Percentiles rank a stretch among this genome's conserved stretches.
Evolutionary conservation across 352 stramenopile species (phyloP).

Genomic region (Phytophthora sp.): DNA sequence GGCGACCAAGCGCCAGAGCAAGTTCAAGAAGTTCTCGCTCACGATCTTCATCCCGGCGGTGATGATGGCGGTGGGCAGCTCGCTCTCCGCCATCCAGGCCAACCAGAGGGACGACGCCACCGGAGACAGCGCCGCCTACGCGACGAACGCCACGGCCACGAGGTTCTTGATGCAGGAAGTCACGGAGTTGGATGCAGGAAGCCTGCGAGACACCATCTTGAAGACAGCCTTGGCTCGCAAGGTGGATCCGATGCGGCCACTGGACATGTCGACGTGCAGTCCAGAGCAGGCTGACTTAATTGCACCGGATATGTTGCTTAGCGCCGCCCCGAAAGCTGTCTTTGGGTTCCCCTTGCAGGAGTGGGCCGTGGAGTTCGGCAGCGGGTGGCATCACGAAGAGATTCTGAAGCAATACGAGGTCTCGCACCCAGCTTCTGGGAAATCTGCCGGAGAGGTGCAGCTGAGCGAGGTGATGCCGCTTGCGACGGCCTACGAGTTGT

Average conservation of each 20-base stretch:
- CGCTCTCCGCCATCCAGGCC: slow-evolving; percentile 58
- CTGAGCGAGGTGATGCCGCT: slow-evolving; percentile 31
- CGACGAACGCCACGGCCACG: slow-evolving; percentile 8
- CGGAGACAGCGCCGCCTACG: neutral
- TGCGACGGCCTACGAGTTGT: slow-evolving; percentile 35
- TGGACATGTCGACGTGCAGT: slow-evolving; percentile 27
- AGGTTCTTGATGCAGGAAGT: slow-evolving; percentile 40
- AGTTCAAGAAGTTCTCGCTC: slow-evolving; percentile 64
- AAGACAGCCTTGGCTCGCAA: slow-evolving; percentile 31
- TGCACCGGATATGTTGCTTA: no score
- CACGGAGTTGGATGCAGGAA: slow-evolving; percentile 2
- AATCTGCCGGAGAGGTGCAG: neutral
- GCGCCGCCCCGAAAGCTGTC: slow-evolving; percentile 27
- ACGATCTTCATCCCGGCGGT: slow-evolving; percentile 62
- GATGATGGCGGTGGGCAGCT: slow-evolving; percentile 61
- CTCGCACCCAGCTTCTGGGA: slow-evolving; percentile 4
- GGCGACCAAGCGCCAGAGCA: slow-evolving; percentile 48
- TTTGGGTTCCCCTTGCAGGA: slow-evolving; percentile 38
- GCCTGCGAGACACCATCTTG: slow-evolving; percentile 29
- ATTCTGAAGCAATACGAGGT: slow-evolving; percentile 21
- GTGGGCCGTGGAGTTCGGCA: slow-evolving; percentile 34
- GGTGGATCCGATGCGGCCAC: slow-evolving; percentile 28
- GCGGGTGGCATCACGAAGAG: slow-evolving; percentile 22
- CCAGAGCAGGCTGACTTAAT: neutral
- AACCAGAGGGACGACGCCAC: slow-evolving; percentile 52